phyloP scores from a whole-genome alignment of 208 protist species.

The Acanthamoeba castellanii region DNA sequence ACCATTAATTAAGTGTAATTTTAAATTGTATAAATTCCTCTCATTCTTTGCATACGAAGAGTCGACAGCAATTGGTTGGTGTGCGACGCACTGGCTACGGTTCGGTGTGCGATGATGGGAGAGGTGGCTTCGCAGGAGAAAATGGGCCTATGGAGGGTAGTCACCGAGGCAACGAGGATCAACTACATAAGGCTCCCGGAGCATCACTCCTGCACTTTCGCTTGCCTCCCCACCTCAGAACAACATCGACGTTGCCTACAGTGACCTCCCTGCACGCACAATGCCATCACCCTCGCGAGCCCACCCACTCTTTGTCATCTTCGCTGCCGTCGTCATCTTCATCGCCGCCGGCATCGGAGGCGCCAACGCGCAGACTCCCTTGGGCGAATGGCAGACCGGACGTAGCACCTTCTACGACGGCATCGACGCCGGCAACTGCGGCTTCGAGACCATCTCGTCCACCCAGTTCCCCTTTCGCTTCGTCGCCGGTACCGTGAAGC shows the following conservation, averaged over 20 bases:
- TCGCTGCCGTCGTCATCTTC: not conserved
- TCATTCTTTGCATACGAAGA: no score
- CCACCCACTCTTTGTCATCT: not conserved
- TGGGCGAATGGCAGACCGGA: conserved; percentile 40
- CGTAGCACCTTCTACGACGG: conserved; percentile 49
- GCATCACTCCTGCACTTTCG: not conserved
- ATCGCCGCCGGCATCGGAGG: not conserved
- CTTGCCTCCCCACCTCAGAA: not conserved
- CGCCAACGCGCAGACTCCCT: not conserved
- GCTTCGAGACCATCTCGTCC: conserved; percentile 12
- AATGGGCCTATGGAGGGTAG: not conserved
- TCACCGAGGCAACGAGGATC: not conserved
- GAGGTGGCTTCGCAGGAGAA: not conserved
- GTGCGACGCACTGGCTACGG: not conserved
- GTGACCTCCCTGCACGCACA: no score
- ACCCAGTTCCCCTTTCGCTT: conserved; percentile 13
- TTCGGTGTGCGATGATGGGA: not conserved
- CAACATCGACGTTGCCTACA: not conserved
- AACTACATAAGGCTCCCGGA: not conserved
- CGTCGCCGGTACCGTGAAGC: not conserved
- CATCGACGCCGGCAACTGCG: conserved; percentile 68
- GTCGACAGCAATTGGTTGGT: not conserved
- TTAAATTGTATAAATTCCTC: no score
- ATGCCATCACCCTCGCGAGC: not conserved
- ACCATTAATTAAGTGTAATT: no score